A percentile compares a stretch with the other conserved stretches of the same genome.
Evolutionary conservation across 2,329 filamentous ascomycete genomes (phyloP).

Genomic region (Colletotrichum graminicola): DNA sequence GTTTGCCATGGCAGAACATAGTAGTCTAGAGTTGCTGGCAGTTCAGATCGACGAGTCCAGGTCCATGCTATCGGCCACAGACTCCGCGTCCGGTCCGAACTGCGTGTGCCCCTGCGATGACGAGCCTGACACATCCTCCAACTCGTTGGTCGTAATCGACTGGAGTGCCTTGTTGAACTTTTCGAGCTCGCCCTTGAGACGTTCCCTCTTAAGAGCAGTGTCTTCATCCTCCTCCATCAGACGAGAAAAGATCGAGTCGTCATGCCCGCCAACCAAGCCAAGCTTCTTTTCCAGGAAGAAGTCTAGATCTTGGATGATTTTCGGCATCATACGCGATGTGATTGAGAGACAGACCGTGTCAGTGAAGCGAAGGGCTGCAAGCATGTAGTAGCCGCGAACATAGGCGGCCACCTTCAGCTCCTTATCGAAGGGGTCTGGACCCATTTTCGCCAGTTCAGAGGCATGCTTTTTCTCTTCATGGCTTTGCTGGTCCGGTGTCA

Average conservation of each 20-base stretch:
- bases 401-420: constrained; percentile 74
- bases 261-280: constrained; percentile 52
- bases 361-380: constrained; percentile 73
- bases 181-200: constrained; percentile 57
- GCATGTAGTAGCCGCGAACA: constrained; percentile 76
- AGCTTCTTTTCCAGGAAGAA: constrained; percentile 59
- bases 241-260: constrained; percentile 51
- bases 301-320: constrained; percentile 56
- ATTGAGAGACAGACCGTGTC: constrained; percentile 65
- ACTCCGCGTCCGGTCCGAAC: constrained; percentile 23
- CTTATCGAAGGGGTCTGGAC: constrained; percentile 67
- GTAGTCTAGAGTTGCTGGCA: neutral
- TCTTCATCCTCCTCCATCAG: constrained; percentile 63
- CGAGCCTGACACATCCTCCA: constrained; percentile 46
- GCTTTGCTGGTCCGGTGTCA: constrained; percentile 62
- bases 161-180: constrained; percentile 61
- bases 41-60: constrained; percentile 18
- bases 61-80: constrained; percentile 32
- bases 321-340: constrained; percentile 62
- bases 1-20: neutral
- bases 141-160: constrained; percentile 62
- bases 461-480: constrained; percentile 59
- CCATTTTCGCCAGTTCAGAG: constrained; percentile 61
- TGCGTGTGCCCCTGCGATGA: constrained; percentile 21
- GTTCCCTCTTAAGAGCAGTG: constrained; percentile 56